These are phyloP conservation scores for Penicillium dipodomyicola DNA, from an alignment of 495 filamentous ascomycete species.

Conservation along the genomic window DNA sequence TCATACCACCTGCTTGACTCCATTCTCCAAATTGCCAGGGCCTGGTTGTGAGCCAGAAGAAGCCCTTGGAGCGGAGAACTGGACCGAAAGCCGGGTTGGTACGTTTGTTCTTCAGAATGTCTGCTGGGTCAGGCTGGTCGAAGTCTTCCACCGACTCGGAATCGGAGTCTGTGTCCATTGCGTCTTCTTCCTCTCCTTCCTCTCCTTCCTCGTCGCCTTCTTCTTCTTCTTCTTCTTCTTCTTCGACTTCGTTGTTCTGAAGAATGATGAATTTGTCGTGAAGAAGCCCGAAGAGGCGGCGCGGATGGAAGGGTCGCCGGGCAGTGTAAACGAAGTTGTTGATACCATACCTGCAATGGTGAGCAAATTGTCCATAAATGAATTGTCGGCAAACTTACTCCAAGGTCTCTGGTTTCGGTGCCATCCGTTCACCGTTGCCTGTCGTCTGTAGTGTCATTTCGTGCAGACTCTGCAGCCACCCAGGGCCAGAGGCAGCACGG, in stretches of 20 bases:
- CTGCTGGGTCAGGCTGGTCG: slow-evolving; percentile 34
- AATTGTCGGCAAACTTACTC: slow-evolving; percentile 37
- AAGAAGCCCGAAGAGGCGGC: slow-evolving; percentile 46
- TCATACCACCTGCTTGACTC: slow-evolving; percentile 60
- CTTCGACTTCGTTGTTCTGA: slow-evolving; percentile 42
- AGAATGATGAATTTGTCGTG: slow-evolving; percentile 56
- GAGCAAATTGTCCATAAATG: not conserved
- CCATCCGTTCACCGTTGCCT: slow-evolving; percentile 41
- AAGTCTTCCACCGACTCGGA: slow-evolving; percentile 38
- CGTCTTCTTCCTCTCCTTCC: slow-evolving; percentile 38
- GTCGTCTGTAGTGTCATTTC: slow-evolving; percentile 48
- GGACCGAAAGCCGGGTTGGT: slow-evolving; percentile 40
- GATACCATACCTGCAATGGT: slow-evolving; percentile 43
- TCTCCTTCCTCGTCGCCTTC: slow-evolving; percentile 35
- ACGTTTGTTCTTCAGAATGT: slow-evolving; percentile 46
- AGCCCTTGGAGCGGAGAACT: slow-evolving; percentile 48
- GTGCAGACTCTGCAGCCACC: slow-evolving; percentile 51
- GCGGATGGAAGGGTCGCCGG: slow-evolving; percentile 53
- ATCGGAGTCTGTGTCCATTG: slow-evolving; percentile 39
- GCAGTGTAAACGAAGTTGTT: slow-evolving; percentile 56
- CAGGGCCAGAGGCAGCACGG: slow-evolving; percentile 42
- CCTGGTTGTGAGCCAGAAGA: slow-evolving; percentile 48
- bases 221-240: slow-evolving; percentile 35
- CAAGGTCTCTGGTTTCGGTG: slow-evolving; percentile 56
- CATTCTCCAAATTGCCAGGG: slow-evolving; percentile 52